These are phyloP conservation scores for Cryptococcus hybrid DNA, from an alignment of 1,284 basidiomycete genomes.

Conservation along the genomic window DNA sequence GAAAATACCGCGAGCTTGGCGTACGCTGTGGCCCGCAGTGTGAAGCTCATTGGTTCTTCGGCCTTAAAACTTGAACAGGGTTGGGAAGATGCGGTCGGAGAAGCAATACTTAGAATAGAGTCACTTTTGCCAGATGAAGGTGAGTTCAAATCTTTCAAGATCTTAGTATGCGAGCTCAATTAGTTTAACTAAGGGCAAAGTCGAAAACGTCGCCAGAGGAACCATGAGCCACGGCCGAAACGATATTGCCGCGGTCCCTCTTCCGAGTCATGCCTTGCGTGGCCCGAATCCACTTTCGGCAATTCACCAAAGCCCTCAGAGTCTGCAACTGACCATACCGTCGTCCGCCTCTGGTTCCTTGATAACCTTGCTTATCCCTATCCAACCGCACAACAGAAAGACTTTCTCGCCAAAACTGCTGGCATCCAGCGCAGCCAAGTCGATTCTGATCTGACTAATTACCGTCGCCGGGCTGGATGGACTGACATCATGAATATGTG, in stretches of 20 bases:
- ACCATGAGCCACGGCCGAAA: background rate
- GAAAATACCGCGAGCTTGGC: background rate
- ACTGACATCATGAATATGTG: constrained; percentile 26
- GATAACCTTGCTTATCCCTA: constrained; percentile 29
- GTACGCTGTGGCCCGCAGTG: background rate
- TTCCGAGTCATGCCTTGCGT: background rate
- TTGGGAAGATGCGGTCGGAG: background rate
- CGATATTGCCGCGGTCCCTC: background rate
- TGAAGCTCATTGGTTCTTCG: background rate
- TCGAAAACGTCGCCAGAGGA: background rate
- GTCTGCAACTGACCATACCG: constrained; percentile 6
- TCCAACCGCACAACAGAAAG: constrained; percentile 24
- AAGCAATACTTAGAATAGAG: too few species aligned
- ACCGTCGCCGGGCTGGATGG: constrained; percentile 34
- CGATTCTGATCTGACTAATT: constrained; percentile 35
- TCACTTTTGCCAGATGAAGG: background rate
- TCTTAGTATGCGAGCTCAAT: background rate
- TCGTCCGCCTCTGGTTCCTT: constrained; percentile 33
- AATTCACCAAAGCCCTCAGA: background rate
- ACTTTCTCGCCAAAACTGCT: constrained; percentile 14
- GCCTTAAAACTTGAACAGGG: background rate
- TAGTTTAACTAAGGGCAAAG: background rate
- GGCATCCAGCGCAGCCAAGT: constrained; percentile 23
- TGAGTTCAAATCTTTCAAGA: background rate
- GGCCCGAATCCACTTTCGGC: background rate